Evolutionary conservation across 2,329 filamentous ascomycete species (phyloP), one percentile per base, ranked within the genome.

Genomic region (Elsinoe batatas): DNA sequence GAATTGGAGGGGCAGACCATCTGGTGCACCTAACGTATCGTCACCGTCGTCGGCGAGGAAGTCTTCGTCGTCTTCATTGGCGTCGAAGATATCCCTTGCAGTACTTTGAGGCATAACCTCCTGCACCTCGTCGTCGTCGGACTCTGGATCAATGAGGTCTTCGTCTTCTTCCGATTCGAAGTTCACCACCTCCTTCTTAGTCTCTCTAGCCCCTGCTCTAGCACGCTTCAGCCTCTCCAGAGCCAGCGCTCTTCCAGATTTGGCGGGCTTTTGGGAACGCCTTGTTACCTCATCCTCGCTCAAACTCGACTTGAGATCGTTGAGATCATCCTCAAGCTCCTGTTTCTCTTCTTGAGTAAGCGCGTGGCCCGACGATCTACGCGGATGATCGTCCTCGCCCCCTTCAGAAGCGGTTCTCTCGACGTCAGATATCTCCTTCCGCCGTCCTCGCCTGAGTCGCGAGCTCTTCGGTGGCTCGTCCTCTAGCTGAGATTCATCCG

Each of bases 41-140:
- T 81, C 82, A 20, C 85, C 81, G 44, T 85, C 72, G n/a, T 69
- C 74, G 1, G 77, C 73, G 17, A 91, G 76, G 59, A 89, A 89
- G 58, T 80, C 80, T 2, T 80, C 78, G 30, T 82, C 79, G 22
- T 83, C 78, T 7, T 75, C 71, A 17, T 66, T 76, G n/a, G 77
- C 70, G 37, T 76, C 71, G 62, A 81, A 74, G 63, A 75, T 72
- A 30, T 72, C 67, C 60, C 66, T 67, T 54, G 26, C 42, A 35
- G 53, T 53, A 22, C 59, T 60, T 20, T 57, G 57, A 5, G 38
- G 57, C 2, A 53, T 49, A 1, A 58, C 43, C 33, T 70, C 57
- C 8, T 71, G 67, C 12, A 59, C 53, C 5, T 62, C 59, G 13
- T 62, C 60, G 20, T 57, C 58, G n/a, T 69, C 58, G 18, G 63